A percentile compares a stretch with the other conserved stretches of the same genome.
Conservation (phyloP, 1,284 basidiomycete species). For the Puccinia coronata region DNA sequence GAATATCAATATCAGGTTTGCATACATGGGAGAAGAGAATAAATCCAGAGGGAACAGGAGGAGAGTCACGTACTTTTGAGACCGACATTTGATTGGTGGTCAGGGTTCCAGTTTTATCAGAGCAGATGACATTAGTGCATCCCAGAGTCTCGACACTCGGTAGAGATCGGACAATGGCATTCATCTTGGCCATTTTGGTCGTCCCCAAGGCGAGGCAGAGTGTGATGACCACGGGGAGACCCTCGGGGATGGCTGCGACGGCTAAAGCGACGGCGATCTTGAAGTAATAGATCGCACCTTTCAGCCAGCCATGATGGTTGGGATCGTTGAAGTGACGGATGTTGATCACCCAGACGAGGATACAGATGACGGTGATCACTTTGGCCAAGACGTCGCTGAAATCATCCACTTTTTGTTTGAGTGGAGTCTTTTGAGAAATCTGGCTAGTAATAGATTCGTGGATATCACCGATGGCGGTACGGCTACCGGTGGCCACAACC, state of each 20-base stretch:
- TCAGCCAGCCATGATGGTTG: conserved; percentile 79
- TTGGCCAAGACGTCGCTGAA: conserved; percentile 94
- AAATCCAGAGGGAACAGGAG: neutral
- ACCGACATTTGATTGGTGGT: conserved; percentile 84
- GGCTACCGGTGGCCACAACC: conserved; percentile 78
- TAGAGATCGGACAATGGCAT: conserved; percentile 90
- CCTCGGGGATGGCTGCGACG: conserved; percentile 93
- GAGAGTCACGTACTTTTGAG: conserved; percentile 66
- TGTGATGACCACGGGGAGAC: conserved; percentile 91
- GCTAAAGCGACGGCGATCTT: conserved; percentile 96
- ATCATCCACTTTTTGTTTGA: conserved; percentile 93
- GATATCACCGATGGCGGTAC: conserved; percentile 90
- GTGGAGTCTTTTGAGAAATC: conserved; percentile 86
- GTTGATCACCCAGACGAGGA: conserved; percentile 94
- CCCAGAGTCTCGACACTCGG: conserved; percentile 96
- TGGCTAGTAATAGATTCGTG: conserved; percentile 88
- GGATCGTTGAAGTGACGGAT: conserved; percentile 90
- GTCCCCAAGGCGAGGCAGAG: conserved; percentile 93
- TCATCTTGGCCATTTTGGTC: conserved; percentile 96
- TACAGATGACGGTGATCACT: conserved; percentile 90
- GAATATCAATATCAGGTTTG: neutral
- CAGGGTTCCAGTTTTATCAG: conserved; percentile 80
- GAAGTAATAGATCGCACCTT: conserved; percentile 94
- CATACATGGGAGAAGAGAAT: neutral
- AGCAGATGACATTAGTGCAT: conserved; percentile 94